phyloP scores from a whole-genome alignment of 768 basidiomycete genomes.

The Agrocybe praecox region DNA sequence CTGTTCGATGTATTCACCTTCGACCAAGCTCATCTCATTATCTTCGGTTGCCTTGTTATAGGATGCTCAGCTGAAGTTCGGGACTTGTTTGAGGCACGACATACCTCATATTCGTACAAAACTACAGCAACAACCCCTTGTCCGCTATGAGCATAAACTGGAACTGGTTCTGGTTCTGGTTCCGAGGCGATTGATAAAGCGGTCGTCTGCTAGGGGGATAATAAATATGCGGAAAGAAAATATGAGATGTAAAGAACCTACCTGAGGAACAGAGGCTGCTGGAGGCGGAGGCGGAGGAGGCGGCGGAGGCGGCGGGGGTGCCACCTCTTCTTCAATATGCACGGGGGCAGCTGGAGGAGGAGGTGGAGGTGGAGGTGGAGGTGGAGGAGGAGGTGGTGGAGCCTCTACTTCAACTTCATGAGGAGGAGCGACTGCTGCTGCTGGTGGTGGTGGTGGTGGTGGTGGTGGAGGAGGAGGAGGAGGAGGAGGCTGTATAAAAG shows the following conservation, averaged over 20 bases:
- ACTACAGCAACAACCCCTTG: slow-evolving; percentile 74
- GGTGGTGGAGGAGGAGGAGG: slow-evolving; percentile 42
- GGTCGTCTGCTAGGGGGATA: slow-evolving; percentile 25
- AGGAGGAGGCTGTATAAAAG: slow-evolving; percentile 28
- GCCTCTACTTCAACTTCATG: slow-evolving; percentile 31
- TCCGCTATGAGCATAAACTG: slow-evolving; percentile 34
- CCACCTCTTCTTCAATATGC: slow-evolving; percentile 27
- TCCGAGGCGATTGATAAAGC: slow-evolving; percentile 22
- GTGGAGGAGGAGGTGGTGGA: slow-evolving; percentile 35
- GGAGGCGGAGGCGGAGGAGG: slow-evolving; percentile 56
- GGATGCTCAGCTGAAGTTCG: not conserved
- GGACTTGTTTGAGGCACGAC: not conserved
- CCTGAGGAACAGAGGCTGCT: slow-evolving; percentile 42
- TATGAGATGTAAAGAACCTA: slow-evolving; percentile 15
- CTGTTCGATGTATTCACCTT: slow-evolving; percentile 82
- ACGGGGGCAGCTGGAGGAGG: slow-evolving; percentile 34
- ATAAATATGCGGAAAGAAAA: not conserved
- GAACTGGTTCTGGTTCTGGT: slow-evolving; percentile 38
- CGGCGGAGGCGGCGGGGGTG: slow-evolving; percentile 45
- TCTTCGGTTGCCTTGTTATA: slow-evolving; percentile 71
- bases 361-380: slow-evolving; percentile 39
- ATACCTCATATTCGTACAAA: slow-evolving; percentile 77
- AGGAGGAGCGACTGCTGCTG: slow-evolving; percentile 29
- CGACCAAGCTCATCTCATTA: slow-evolving; percentile 79
- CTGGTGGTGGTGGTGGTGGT: slow-evolving; percentile 34